These are phyloP conservation scores for Auxenochlorella protothecoides DNA, from an alignment of 139 green algal genomes.

Conservation along the genomic window DNA sequence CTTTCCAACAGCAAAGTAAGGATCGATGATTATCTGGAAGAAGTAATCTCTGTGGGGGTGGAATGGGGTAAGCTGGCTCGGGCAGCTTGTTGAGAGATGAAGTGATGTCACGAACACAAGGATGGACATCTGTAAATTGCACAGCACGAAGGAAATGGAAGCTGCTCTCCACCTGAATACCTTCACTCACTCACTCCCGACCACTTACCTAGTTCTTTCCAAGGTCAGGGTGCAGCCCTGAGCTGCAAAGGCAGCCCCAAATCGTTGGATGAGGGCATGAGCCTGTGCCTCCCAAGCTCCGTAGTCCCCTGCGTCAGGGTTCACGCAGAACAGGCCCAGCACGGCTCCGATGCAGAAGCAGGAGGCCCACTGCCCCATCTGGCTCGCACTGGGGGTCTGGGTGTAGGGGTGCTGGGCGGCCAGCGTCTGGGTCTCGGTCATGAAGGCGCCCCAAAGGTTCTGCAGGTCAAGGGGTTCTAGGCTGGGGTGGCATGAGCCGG, in stretches of 20 bases:
- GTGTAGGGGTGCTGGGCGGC: conserved; percentile 18
- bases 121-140: no score
- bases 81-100: no score
- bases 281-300: conserved; percentile 5
- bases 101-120: no score
- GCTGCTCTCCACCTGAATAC: no score
- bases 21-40: no score
- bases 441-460: neutral
- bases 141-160: no score
- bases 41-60: no score
- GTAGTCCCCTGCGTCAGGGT: conserved; percentile 27
- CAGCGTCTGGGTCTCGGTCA: conserved; percentile 6
- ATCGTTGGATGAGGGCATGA: conserved; percentile 1
- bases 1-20: no score
- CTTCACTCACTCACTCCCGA: no score
- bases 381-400: neutral
- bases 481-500: no score
- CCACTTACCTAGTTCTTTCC: neutral
- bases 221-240: conserved; percentile 15
- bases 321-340: conserved; percentile 19
- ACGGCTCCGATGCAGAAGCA: conserved; percentile 9
- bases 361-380: conserved; percentile 3
- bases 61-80: no score
- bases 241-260: conserved; percentile 11
- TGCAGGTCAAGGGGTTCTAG: neutral